These are phyloP conservation scores for Trichoderma guizhouense DNA, from an alignment of 2,329 filamentous ascomycete species.

Conservation along the genomic window DNA sequence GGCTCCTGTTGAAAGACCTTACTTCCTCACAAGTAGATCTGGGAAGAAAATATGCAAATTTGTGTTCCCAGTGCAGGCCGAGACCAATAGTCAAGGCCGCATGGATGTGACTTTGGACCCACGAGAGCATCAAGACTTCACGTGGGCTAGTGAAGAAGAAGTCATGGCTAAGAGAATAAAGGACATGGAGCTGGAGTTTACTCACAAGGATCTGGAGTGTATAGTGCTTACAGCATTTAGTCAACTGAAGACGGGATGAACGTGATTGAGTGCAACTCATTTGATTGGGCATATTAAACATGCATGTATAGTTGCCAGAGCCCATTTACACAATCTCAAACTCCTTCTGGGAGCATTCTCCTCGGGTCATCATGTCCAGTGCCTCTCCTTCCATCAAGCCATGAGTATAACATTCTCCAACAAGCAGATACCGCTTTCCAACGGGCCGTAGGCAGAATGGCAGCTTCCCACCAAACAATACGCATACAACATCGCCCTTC, in stretches of 20 bases:
- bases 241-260: background rate
- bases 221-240: background rate
- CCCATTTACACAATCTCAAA: background rate
- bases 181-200: background rate
- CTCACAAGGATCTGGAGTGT: background rate
- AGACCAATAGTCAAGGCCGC: background rate
- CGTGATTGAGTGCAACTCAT: background rate
- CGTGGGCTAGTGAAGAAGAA: background rate
- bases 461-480: background rate
- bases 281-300: background rate
- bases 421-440: background rate
- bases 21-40: background rate
- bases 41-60: background rate
- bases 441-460: background rate
- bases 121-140: background rate
- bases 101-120: background rate
- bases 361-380: background rate
- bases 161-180: background rate
- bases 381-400: background rate
- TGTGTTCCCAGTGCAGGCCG: background rate
- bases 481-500: background rate
- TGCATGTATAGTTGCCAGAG: background rate
- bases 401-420: background rate
- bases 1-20: background rate
- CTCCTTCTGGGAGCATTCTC: background rate